phyloP scores from a whole-genome alignment of 148 eudicot genomes.

The Bassia scoparia region DNA sequence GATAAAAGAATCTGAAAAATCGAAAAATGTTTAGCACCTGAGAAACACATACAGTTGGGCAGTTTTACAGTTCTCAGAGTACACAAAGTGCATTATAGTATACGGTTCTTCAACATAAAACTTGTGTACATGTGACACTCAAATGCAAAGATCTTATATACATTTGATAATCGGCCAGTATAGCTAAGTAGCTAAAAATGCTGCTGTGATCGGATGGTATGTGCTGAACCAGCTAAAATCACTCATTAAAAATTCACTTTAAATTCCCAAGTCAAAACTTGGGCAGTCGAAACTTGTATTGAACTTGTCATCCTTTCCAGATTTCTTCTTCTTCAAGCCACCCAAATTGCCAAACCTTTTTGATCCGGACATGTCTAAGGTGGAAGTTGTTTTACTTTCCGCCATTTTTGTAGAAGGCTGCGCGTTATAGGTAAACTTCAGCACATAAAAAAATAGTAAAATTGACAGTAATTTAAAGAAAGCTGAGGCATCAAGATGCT shows the following conservation, averaged over 20 bases:
- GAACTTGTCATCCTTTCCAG: constrained; percentile 18
- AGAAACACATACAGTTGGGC: no score
- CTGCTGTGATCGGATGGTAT: background rate
- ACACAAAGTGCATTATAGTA: no score
- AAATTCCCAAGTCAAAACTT: constrained; percentile 76
- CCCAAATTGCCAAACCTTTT: constrained; percentile 14
- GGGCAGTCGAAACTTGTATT: constrained; percentile 46
- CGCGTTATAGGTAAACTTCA: constrained; percentile 1
- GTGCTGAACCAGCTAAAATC: background rate
- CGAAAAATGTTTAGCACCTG: no score
- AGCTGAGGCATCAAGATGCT: background rate
- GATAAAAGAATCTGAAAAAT: no score
- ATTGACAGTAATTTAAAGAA: background rate
- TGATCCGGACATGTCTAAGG: constrained; percentile 7
- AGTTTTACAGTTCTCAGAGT: no score
- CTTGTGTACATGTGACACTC: no score
- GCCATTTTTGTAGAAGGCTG: constrained; percentile 32
- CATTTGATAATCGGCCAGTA: no score
- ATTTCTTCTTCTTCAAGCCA: constrained; percentile 20
- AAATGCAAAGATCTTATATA: no score
- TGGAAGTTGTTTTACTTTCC: constrained; percentile 15
- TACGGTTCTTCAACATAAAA: no score
- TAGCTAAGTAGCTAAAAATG: background rate
- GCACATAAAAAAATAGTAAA: constrained; percentile 1
- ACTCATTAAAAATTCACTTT: constrained; percentile 2